phyloP scores from a whole-genome alignment of 176 grass and related monocot species.

The Carex scoparia region DNA sequence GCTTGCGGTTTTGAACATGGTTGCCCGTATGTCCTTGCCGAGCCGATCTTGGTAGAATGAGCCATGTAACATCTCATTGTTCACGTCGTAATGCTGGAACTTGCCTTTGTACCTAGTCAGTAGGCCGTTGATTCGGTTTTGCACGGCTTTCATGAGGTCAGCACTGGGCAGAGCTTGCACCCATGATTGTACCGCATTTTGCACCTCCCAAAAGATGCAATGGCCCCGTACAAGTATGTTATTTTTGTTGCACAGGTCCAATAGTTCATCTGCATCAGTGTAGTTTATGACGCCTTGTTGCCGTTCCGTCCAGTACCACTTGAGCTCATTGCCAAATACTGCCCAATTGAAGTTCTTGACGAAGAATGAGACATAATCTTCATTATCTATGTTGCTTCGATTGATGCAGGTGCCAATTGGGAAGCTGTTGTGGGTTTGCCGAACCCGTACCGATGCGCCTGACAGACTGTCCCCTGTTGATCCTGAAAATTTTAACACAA shows the following conservation, averaged over 20 bases:
- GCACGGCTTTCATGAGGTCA: conserved; percentile 49
- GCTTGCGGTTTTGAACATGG: conserved; percentile 58
- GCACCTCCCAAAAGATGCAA: conserved; percentile 94
- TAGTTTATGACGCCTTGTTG: conserved; percentile 59
- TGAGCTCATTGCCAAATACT: conserved; percentile 89
- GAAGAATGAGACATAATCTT: conserved; percentile 78
- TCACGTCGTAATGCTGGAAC: conserved; percentile 79
- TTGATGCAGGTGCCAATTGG: conserved; percentile 75
- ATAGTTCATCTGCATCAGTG: conserved; percentile 71
- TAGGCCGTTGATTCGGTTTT: conserved; percentile 37
- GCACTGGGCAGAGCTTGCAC: conserved; percentile 36
- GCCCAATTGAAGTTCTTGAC: conserved; percentile 80
- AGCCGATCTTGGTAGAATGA: conserved; percentile 87
- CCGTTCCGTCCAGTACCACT: conserved; percentile 97
- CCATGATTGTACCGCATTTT: conserved; percentile 56
- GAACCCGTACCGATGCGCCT: conserved; percentile 37
- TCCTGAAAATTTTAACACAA: conserved; percentile 50
- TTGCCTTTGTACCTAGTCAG: conserved; percentile 67
- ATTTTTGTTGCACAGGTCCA: conserved; percentile 65
- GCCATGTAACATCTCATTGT: conserved; percentile 91
- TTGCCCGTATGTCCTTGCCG: conserved; percentile 43
- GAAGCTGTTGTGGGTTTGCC: conserved; percentile 68
- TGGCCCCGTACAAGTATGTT: conserved; percentile 52
- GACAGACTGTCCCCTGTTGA: conserved; percentile 8
- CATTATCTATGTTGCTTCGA: conserved; percentile 89